Evolutionary conservation across 2,329 filamentous ascomycete genomes (phyloP).

Genomic region (Ophiostoma piceae): DNA sequence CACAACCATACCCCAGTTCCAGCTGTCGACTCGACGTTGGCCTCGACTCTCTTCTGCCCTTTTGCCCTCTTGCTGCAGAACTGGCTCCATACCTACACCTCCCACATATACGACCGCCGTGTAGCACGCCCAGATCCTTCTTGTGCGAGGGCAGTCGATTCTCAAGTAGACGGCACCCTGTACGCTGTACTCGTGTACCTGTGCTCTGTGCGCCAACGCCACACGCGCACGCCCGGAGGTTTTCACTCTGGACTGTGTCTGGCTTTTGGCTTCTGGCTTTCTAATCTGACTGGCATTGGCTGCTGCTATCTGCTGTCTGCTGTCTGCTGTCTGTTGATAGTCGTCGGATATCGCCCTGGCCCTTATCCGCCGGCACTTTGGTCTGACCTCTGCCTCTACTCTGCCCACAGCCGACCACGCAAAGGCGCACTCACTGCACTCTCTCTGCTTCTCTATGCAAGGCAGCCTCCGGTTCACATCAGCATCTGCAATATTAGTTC

Average conservation of each 20-base stretch:
- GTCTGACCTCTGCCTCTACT: neutral
- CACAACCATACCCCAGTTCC: neutral
- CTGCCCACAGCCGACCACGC: neutral
- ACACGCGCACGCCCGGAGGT: slow-evolving; percentile 6
- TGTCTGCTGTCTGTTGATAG: neutral
- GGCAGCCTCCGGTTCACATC: neutral
- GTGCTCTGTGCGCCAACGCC: slow-evolving; percentile 8
- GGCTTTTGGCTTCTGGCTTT: neutral
- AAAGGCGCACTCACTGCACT: neutral
- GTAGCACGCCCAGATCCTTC: slow-evolving; percentile 10
- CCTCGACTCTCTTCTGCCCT: neutral
- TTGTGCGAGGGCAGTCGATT: slow-evolving; percentile 1
- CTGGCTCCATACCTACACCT: neutral
- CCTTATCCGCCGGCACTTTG: neutral
- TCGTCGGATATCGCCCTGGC: slow-evolving; percentile 8
- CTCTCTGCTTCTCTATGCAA: neutral
- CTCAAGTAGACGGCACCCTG: neutral
- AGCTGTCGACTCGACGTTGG: neutral
- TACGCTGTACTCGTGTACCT: slow-evolving; percentile 6
- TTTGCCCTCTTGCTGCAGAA: neutral
- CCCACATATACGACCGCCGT: slow-evolving; percentile 7
- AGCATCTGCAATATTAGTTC: neutral
- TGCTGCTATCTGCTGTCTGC: neutral
- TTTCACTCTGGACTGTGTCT: neutral
- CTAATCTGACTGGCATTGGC: too few species aligned